phyloP scores from a whole-genome alignment of 768 basidiomycete genomes.

The Grammothele lineata region DNA sequence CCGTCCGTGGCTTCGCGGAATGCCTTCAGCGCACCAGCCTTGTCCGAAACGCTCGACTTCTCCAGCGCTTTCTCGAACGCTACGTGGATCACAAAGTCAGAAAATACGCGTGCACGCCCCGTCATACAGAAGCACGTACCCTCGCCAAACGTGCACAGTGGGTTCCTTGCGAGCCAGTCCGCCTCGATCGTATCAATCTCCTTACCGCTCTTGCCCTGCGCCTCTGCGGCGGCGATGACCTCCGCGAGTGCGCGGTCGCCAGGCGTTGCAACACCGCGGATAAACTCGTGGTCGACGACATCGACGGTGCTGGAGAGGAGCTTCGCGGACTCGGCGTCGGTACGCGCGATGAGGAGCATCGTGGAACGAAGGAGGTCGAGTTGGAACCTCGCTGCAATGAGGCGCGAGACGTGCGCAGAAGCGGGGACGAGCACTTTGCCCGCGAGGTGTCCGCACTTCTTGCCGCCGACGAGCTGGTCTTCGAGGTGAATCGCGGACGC shows the following conservation, averaged over 20 bases:
- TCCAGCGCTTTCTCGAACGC: slow-evolving; percentile 59
- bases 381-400: slow-evolving; percentile 85
- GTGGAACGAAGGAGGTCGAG: slow-evolving; percentile 86
- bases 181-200: slow-evolving; percentile 74
- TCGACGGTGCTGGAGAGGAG: slow-evolving; percentile 85
- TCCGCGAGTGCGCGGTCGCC: slow-evolving; percentile 61
- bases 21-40: slow-evolving; percentile 49
- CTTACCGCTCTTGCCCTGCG: slow-evolving; percentile 53
- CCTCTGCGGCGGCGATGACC: slow-evolving; percentile 63
- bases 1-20: slow-evolving; percentile 57
- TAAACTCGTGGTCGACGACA: slow-evolving; percentile 74
- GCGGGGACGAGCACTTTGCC: slow-evolving; percentile 93
- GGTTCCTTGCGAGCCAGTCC: slow-evolving; percentile 65
- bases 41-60: slow-evolving; percentile 41
- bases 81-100: slow-evolving; percentile 20
- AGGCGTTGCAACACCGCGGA: slow-evolving; percentile 54
- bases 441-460: slow-evolving; percentile 91
- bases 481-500: slow-evolving; percentile 90
- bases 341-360: slow-evolving; percentile 87
- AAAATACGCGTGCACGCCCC: too few species aligned
- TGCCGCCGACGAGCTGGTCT: slow-evolving; percentile 92
- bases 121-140: slow-evolving; percentile 40
- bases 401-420: slow-evolving; percentile 79
- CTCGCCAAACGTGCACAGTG: slow-evolving; percentile 80
- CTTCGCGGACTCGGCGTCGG: slow-evolving; percentile 85